Base-by-base conservation (phyloP, 768 basidiomycete genomes). In the Gelatoporia subvermispora region DNA sequence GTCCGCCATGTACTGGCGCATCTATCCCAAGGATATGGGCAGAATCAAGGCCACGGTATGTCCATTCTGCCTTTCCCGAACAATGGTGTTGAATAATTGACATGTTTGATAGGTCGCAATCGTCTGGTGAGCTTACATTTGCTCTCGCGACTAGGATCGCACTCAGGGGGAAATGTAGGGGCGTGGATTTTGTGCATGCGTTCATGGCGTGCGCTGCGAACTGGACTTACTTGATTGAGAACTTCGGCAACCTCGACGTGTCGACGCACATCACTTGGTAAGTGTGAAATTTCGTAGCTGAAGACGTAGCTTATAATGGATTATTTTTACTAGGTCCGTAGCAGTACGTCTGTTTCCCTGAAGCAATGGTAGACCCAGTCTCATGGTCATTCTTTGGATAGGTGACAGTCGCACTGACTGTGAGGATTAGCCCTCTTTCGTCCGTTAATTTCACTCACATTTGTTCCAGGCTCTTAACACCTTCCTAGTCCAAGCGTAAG, bases 161-260 rank as follows among this genome's bases (percentile, higher is more conserved):
- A 13, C 28, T 31, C 7, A 31, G 28, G 7, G 5, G 11, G 15
- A 8, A 13, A 5, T 31, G 13, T 31, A 63, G 62, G 41, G 5
- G 55, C 40, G 37, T 63, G 13, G 62, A 63, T 44, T 23, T 61
- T 5, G 46, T 63, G 7, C 62, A 63, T 45, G 56, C 60, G 11
- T 24, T 36, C 41, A 52, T 60, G 52, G 53, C 60, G 8, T 54
- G 49, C 21, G 46, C 45, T 18, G 53, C 60, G 11, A 55, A 54
- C 41, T 63, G 60, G 52, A 31, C 47, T 41, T 63, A 60, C 35
- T 49, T 59, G 24, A 52, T 63, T 11, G 49, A 42, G 24, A 53
- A 53, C 21, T 61, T 59, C 35, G 60, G 58, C 5, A 28, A 55
- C 34, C 13, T 16, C 3, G 41, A 43, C 28, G 49, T 59, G 28